phyloP scores from a whole-genome alignment of 345 rosid species.

The Eucalyptus leucophloia region DNA sequence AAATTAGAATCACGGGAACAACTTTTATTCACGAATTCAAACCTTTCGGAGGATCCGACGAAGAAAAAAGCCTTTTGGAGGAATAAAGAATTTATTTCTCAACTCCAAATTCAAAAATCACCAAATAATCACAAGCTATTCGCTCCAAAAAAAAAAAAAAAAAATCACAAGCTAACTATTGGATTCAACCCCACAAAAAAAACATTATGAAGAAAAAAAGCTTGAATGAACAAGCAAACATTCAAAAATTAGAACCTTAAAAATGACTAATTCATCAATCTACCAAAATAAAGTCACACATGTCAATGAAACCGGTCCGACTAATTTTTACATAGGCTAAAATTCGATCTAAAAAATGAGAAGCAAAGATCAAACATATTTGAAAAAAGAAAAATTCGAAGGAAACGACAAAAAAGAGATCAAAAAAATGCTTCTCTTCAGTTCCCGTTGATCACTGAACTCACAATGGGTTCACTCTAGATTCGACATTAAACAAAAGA shows the following conservation, averaged over 20 bases:
- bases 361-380: too few relatives aligned
- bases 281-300: background rate
- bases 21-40: background rate
- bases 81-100: background rate
- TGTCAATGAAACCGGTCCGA: background rate
- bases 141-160: too few relatives aligned
- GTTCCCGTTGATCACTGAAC: too few relatives aligned
- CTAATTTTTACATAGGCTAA: background rate
- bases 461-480: background rate
- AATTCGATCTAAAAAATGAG: too few relatives aligned
- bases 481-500: too few relatives aligned
- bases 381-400: background rate
- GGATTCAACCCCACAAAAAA: too few relatives aligned
- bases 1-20: background rate
- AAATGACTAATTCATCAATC: too few relatives aligned
- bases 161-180: too few relatives aligned
- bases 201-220: too few relatives aligned
- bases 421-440: background rate
- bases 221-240: background rate
- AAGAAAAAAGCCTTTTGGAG: background rate
- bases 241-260: background rate
- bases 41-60: background rate
- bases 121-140: too few relatives aligned
- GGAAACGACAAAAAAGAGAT: background rate
- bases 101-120: background rate